phyloP scores from a whole-genome alignment of 257 asterid species.

The Solanum pimpinellifolium region DNA sequence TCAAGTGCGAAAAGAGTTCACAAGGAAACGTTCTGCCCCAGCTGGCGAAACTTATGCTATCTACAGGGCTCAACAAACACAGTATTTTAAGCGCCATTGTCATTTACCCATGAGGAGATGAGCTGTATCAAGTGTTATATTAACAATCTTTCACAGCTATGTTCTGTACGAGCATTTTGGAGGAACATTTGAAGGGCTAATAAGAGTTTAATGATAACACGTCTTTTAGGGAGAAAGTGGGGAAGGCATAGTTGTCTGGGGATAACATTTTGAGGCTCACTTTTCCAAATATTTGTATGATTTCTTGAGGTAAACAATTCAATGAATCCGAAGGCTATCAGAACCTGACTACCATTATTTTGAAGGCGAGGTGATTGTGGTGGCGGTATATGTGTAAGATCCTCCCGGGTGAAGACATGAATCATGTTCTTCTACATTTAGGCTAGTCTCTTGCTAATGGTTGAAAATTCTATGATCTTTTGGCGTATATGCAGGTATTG shows the following conservation, averaged over 20 bases:
- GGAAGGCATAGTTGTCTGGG: neutral
- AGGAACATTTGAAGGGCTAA: neutral
- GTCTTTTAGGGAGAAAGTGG: neutral
- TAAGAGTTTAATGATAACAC: neutral
- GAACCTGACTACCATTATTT: neutral
- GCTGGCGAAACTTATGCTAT: neutral
- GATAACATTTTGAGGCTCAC: neutral
- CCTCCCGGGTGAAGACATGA: neutral
- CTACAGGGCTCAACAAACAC: neutral
- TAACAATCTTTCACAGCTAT: neutral
- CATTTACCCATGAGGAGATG: neutral
- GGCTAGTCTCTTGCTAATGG: neutral
- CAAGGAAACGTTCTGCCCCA: neutral
- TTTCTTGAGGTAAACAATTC: neutral
- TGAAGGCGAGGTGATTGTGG: neutral
- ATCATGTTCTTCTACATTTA: neutral
- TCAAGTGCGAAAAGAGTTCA: neutral
- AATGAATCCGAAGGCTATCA: neutral
- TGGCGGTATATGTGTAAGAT: neutral
- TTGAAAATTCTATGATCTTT: neutral
- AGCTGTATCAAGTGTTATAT: neutral
- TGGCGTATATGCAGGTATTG: neutral
- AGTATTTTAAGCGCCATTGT: neutral
- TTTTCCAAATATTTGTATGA: neutral
- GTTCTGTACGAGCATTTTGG: neutral